Evolutionary conservation across 805 yeast species (phyloP).

Genomic region (Candida gorgasii): DNA sequence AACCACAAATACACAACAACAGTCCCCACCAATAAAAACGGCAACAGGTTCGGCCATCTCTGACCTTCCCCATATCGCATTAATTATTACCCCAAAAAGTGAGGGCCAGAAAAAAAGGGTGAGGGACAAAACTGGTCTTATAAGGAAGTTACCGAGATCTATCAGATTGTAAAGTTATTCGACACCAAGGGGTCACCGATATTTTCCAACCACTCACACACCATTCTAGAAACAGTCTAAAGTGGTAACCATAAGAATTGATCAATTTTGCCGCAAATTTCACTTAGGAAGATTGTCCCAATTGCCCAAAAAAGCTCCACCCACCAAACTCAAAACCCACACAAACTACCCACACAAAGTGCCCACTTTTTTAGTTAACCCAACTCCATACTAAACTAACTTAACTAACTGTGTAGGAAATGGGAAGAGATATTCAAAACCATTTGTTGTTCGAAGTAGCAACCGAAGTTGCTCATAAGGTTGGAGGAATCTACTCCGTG

Average conservation of each 20-base stretch:
- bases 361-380: neutral
- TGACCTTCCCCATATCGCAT: constrained; percentile 2
- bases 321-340: neutral
- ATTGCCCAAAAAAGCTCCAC: neutral
- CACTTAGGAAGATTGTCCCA: too few species aligned
- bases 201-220: too few species aligned
- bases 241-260: too few species aligned
- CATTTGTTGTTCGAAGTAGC: constrained; percentile 92
- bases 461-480: constrained; percentile 96
- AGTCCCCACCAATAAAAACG: neutral
- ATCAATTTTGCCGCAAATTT: neutral
- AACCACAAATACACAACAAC: too few species aligned
- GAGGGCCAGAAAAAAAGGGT: neutral
- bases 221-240: too few species aligned
- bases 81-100: neutral
- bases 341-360: neutral
- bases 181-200: neutral
- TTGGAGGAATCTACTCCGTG: constrained; percentile 97
- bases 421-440: constrained; percentile 84
- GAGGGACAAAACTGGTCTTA: neutral
- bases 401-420: constrained; percentile 19
- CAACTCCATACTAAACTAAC: neutral
- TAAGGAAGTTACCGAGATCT: neutral
- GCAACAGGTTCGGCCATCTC: neutral
- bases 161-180: too few species aligned